Evolutionary conservation across 805 yeast genomes (phyloP).

Genomic region (Danielozyma ontarioensis): DNA sequence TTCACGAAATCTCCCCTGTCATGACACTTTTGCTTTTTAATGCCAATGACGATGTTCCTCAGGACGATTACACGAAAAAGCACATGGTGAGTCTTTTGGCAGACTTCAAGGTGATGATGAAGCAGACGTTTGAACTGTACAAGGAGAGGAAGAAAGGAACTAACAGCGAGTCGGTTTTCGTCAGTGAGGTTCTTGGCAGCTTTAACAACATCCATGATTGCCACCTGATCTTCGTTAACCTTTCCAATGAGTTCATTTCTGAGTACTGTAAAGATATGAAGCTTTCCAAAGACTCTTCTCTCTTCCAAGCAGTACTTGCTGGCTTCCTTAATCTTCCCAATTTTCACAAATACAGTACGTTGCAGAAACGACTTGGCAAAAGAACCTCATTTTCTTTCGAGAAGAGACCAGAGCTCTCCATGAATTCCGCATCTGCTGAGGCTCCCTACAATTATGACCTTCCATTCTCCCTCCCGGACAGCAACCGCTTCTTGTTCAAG

Average conservation of each 20-base stretch:
- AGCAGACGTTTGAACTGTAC: slow-evolving; percentile 13
- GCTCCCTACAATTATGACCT: slow-evolving; percentile 27
- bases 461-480: slow-evolving; percentile 39
- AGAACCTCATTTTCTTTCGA: background rate
- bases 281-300: slow-evolving; percentile 35
- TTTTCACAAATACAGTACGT: slow-evolving; percentile 35
- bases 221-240: slow-evolving; percentile 26
- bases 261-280: slow-evolving; percentile 33
- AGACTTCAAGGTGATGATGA: slow-evolving; percentile 20
- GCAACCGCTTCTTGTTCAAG: slow-evolving; percentile 33
- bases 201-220: slow-evolving; percentile 24
- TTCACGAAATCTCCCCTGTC: slow-evolving; percentile 29
- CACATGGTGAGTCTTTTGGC: slow-evolving; percentile 13
- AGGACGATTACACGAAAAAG: slow-evolving; percentile 12
- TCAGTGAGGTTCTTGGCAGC: slow-evolving; percentile 24
- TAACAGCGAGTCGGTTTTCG: slow-evolving; percentile 20
- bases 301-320: slow-evolving; percentile 36
- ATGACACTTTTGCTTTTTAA: slow-evolving; percentile 25
- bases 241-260: slow-evolving; percentile 37
- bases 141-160: slow-evolving; percentile 9
- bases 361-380: slow-evolving; percentile 11
- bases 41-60: slow-evolving; percentile 4
- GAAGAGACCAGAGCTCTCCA: background rate
- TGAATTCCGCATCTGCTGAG: slow-evolving; percentile 1
- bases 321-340: slow-evolving; percentile 38